phyloP scores from a whole-genome alignment of 352 stramenopile species.

The Salisapilia sapeloensis region DNA sequence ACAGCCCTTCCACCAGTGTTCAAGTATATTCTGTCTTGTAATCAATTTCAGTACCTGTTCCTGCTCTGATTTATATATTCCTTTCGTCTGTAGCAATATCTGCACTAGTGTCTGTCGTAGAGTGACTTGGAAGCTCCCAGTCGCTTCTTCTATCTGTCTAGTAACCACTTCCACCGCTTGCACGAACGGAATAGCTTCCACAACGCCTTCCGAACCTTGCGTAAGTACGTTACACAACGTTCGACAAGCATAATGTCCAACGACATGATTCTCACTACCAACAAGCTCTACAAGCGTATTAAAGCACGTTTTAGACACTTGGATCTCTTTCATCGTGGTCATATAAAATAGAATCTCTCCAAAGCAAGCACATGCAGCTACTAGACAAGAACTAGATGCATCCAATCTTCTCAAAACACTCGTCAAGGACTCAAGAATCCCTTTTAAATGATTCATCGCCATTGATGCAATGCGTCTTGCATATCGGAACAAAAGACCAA shows the following conservation, averaged over 20 bases:
- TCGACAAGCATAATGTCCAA: conserved; percentile 35
- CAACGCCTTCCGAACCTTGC: conserved; percentile 11
- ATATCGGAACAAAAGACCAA: conserved; percentile 50
- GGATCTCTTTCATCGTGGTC: conserved; percentile 28
- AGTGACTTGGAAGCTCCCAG: too few species aligned
- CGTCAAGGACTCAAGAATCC: not conserved
- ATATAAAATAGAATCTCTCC: conserved; percentile 66
- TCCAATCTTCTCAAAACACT: not conserved
- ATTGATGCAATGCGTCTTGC: conserved; percentile 48
- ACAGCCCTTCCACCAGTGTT: conserved; percentile 21
- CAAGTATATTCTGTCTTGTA: conserved; percentile 15
- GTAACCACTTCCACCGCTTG: conserved; percentile 13
- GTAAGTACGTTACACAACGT: conserved; percentile 50
- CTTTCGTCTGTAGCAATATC: conserved; percentile 8
- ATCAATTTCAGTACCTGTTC: conserved; percentile 12
- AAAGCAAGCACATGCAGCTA: conserved; percentile 21
- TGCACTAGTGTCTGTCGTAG: conserved; percentile 14
- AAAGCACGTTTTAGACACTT: conserved; percentile 13
- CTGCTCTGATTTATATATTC: conserved; percentile 1
- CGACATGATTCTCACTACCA: conserved; percentile 14
- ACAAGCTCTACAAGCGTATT: conserved; percentile 16
- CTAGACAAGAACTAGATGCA: not conserved
- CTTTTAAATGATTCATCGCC: not conserved
- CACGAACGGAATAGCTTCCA: conserved; percentile 21
- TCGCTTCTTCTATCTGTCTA: too few species aligned